Percentiles rank a stretch among this genome's conserved stretches.
These are phyloP conservation scores for Chrysanthemum makinoi DNA, from an alignment of 129 eudicot species.

Conservation along the genomic window DNA sequence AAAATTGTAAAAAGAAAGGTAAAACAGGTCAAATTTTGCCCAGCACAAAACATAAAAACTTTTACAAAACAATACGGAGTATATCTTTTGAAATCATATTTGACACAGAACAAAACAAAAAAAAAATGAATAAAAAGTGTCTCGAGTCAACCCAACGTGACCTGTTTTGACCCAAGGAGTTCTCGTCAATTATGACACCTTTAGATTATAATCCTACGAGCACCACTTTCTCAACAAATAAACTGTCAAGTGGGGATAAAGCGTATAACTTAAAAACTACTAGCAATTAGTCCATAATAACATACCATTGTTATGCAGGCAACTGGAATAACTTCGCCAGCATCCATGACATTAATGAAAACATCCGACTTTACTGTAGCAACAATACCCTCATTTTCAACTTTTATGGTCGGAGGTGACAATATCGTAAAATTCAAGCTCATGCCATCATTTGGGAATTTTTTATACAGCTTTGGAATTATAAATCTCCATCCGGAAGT, in stretches of 20 bases:
- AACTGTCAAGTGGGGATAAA: too few species aligned
- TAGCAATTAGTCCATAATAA: not conserved
- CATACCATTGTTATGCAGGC: conserved; percentile 76
- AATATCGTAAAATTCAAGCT: conserved; percentile 58
- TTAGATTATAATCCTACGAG: too few species aligned
- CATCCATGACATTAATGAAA: conserved; percentile 62
- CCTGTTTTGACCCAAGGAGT: too few species aligned
- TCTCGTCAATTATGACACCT: too few species aligned
- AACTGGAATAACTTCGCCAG: conserved; percentile 64
- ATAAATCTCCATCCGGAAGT: conserved; percentile 83
- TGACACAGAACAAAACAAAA: too few species aligned
- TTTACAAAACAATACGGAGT: too few species aligned
- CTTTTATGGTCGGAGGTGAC: conserved; percentile 56
- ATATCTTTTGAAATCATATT: too few species aligned
- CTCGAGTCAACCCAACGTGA: too few species aligned
- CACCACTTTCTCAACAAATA: too few species aligned
- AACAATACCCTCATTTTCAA: conserved; percentile 43
- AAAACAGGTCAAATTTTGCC: too few species aligned
- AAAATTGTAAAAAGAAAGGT: too few species aligned
- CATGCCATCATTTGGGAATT: conserved; percentile 73
- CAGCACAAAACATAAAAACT: too few species aligned
- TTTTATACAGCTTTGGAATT: conserved; percentile 73
- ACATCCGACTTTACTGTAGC: conserved; percentile 58
- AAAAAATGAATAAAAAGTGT: not conserved
- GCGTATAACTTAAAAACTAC: not conserved